Conservation (phyloP, 441 rosid species). For the Sinapis alba region DNA sequence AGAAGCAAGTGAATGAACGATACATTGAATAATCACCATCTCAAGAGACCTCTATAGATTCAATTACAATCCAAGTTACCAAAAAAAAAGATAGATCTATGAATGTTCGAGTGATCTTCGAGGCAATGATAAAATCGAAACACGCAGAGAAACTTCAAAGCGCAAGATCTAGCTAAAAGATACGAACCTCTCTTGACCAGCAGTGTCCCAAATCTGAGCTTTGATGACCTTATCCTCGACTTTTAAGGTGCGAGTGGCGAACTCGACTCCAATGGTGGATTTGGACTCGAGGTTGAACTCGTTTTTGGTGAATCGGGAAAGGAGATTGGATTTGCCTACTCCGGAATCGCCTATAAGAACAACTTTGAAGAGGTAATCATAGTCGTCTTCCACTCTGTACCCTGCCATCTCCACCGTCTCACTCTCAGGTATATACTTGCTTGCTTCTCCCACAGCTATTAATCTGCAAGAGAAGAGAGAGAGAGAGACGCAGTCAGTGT, state of each 20-base stretch:
- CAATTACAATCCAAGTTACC: not conserved
- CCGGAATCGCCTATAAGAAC: conserved; percentile 47
- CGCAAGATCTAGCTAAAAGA: conserved; percentile 35
- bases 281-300: conserved; percentile 50
- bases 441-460: conserved; percentile 5
- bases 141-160: not conserved
- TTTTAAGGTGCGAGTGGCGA: conserved; percentile 44
- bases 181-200: conserved; percentile 44
- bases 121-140: not conserved
- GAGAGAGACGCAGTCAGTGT: conserved; percentile 3
- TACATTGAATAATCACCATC: not conserved
- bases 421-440: not conserved
- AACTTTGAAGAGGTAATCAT: conserved; percentile 47
- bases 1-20: conserved; percentile 12
- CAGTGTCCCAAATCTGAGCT: conserved; percentile 52
- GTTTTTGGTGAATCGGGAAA: conserved; percentile 44
- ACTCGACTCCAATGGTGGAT: conserved; percentile 52
- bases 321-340: conserved; percentile 47
- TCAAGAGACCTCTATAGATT: not conserved
- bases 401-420: conserved; percentile 45
- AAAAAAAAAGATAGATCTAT: conserved; percentile 33
- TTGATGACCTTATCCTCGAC: conserved; percentile 45
- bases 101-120: conserved; percentile 15
- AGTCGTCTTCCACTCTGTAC: conserved; percentile 47
- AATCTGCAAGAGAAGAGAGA: conserved; percentile 14